Evolutionary conservation across 75 land plant genomes (phyloP), one percentile per base, ranked within the genome.

Genomic region (Larix kaempferi): DNA sequence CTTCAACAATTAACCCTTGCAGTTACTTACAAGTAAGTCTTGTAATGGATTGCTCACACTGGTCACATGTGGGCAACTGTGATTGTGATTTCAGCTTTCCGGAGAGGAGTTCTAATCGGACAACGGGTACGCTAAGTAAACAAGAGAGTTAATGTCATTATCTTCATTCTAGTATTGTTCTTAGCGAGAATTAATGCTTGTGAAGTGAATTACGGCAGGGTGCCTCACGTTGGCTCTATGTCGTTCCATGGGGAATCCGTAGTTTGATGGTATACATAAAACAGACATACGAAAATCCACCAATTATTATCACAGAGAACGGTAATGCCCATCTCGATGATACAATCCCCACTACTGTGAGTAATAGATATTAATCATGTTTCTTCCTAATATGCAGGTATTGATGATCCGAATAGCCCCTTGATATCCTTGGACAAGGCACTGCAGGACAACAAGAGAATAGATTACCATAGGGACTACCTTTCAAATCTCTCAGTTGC

Each of bases 281-380:
- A 57, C 80, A 86, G 12, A 81, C 82, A 17, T 93, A 94, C 77
- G 84, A 79, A 14, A 93, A 90, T 56, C 93, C 91, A 19, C 81
- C 83, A 29, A 75, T 93, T 3, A 78, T 90, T 52, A 85, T 94
- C 56, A 94, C 98, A 19, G 98, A 94, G 82, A 94, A 94, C 72
- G 98, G 98, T 94, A 72, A 49, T 11, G 7, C 5, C 13, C 72
- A 26, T 4, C 14, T 25, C 23, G 4, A 6, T 1, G 19, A 17
- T 37, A 71, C 15, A 71, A 29, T 71, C 73, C 5, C 73, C 33
- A 71, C 33, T 17, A 2, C 19, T 62, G 19, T n/a, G 65, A 49
- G 1, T 49, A 49, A 49, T 10, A 49, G 54, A 49, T 49, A 49
- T 10, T 49, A 10, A 49, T 49, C 54, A 2, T 49, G 12, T 49